phyloP scores from a whole-genome alignment of 257 asterid genomes.

The Gentiana dahurica region DNA sequence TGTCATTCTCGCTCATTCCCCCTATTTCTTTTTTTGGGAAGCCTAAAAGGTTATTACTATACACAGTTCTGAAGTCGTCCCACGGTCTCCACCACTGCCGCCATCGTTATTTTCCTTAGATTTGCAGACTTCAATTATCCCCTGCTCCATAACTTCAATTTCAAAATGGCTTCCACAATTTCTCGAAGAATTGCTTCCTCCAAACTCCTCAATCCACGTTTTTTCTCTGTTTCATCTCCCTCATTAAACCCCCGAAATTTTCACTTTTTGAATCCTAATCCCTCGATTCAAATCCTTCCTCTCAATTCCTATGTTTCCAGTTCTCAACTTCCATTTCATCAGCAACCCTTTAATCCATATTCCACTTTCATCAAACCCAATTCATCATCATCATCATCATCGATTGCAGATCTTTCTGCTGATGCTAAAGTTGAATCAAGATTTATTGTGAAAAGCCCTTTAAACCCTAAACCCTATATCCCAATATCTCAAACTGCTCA shows the following conservation, averaged over 20 bases:
- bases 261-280: background rate
- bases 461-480: conserved; percentile 6
- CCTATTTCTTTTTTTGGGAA: no score
- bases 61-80: background rate
- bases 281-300: background rate
- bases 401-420: background rate
- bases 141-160: background rate
- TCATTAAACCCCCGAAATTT: background rate
- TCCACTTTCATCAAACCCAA: background rate
- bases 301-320: background rate
- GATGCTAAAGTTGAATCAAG: background rate
- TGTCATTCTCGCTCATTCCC: no score
- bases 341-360: background rate
- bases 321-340: background rate
- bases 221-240: conserved; percentile 3
- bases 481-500: background rate
- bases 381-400: background rate
- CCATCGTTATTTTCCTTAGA: background rate
- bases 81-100: background rate
- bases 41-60: background rate
- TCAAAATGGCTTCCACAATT: conserved; percentile 4
- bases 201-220: conserved; percentile 6
- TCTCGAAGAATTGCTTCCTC: conserved; percentile 11
- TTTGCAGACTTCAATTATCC: background rate
- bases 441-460: background rate